Evolutionary conservation across 2,329 filamentous ascomycete genomes (phyloP).

Genomic region (Claviceps quebecensis): DNA sequence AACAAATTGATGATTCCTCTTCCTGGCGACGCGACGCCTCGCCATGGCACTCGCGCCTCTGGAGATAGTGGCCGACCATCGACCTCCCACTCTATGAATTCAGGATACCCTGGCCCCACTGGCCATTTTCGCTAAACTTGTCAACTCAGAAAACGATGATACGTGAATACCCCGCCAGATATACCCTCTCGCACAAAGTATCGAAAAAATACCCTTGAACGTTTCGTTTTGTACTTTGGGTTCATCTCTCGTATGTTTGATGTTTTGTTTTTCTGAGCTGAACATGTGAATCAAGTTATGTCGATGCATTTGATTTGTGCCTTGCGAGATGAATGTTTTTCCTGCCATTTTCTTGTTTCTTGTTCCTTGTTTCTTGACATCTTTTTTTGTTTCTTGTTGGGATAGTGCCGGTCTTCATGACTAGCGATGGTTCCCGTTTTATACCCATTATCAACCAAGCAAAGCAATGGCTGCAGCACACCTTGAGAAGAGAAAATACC

Average conservation of each 20-base stretch:
- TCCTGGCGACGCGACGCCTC: constrained; percentile 69
- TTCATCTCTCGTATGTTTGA: background rate
- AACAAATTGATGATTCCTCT: constrained; percentile 51
- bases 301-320: constrained; percentile 7
- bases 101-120: constrained; percentile 89
- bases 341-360: constrained; percentile 1
- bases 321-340: constrained; percentile 5
- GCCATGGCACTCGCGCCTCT: constrained; percentile 70
- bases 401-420: constrained; percentile 19
- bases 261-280: background rate
- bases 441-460: constrained; percentile 21
- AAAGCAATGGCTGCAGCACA: constrained; percentile 16
- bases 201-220: constrained; percentile 38
- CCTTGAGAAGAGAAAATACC: constrained; percentile 19
- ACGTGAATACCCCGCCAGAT: constrained; percentile 49
- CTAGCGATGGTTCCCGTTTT: constrained; percentile 18
- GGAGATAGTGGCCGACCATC: constrained; percentile 85
- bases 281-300: constrained; percentile 3
- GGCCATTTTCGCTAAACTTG: constrained; percentile 75
- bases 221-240: constrained; percentile 9
- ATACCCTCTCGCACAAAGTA: constrained; percentile 43
- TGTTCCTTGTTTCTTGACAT: background rate
- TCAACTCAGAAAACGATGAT: constrained; percentile 29
- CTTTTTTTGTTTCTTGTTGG: constrained; percentile 5
- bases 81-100: constrained; percentile 88